Conservation (phyloP, 371 early-diverging fungal species). For the Lichtheimia corymbifera region DNA sequence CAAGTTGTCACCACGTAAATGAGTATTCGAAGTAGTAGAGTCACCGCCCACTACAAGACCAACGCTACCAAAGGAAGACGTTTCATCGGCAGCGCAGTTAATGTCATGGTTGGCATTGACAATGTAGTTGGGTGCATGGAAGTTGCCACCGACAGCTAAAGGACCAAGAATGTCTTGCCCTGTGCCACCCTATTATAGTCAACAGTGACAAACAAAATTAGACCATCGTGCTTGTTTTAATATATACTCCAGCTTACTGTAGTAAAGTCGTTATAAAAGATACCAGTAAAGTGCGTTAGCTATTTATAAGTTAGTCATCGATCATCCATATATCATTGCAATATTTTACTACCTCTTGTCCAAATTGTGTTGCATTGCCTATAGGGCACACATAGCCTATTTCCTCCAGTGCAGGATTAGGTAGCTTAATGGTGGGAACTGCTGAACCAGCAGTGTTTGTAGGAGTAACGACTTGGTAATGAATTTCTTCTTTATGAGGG, state of each 20-base stretch:
- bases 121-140: conserved; percentile 12
- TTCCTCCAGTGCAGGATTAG: too few species aligned
- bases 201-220: neutral
- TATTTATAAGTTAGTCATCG: neutral
- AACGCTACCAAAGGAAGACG: neutral
- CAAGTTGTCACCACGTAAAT: conserved; percentile 16
- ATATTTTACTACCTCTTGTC: too few species aligned
- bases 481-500: too few species aligned
- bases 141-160: conserved; percentile 18
- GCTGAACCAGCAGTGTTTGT: too few species aligned
- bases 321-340: too few species aligned
- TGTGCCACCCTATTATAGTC: neutral
- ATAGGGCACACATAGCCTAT: too few species aligned
- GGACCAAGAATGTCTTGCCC: conserved; percentile 18
- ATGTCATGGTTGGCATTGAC: conserved; percentile 17
- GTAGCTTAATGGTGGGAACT: too few species aligned
- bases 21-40: neutral
- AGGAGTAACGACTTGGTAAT: too few species aligned
- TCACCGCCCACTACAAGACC: conserved; percentile 13
- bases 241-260: neutral
- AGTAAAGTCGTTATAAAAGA: conserved; percentile 23
- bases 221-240: neutral
- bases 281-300: conserved; percentile 21
- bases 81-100: neutral
- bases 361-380: too few species aligned